Percentiles rank a stretch among this genome's conserved stretches.
Evolutionary conservation across 2,329 filamentous ascomycete genomes (phyloP).

Genomic region (Aspergillus aculeatinus): DNA sequence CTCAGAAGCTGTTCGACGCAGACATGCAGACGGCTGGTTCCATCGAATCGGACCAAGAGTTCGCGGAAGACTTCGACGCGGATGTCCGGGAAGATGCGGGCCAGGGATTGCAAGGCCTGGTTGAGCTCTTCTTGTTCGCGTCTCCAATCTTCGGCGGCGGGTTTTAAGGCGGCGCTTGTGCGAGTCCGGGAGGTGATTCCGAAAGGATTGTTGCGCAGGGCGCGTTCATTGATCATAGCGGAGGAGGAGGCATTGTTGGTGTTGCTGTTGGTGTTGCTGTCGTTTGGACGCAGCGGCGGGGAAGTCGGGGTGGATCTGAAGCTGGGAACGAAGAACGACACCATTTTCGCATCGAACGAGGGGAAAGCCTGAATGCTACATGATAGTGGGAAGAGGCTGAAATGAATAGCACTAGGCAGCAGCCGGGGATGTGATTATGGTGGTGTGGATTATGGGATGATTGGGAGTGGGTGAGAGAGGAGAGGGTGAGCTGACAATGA

Average conservation of each 20-base stretch:
- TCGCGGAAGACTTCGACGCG: constrained; percentile 50
- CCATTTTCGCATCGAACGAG: constrained; percentile 31
- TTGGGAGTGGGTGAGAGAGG: too few relatives aligned
- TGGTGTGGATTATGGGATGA: not conserved
- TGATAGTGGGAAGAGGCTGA: constrained; percentile 21
- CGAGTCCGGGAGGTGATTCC: constrained; percentile 33
- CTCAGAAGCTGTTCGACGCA: constrained; percentile 49
- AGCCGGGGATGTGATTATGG: not conserved
- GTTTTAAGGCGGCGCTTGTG: constrained; percentile 17
- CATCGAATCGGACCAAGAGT: constrained; percentile 47
- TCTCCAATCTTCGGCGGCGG: constrained; percentile 30
- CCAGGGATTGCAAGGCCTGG: constrained; percentile 40
- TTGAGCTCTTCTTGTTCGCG: constrained; percentile 44
- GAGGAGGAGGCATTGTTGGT: constrained; percentile 19
- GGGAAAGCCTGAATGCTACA: constrained; percentile 28
- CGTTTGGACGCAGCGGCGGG: constrained; percentile 27
- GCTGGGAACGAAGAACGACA: constrained; percentile 39
- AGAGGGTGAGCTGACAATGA: too few relatives aligned
- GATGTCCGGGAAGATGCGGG: constrained; percentile 47
- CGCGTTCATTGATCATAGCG: constrained; percentile 41
- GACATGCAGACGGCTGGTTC: constrained; percentile 47
- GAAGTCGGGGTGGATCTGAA: constrained; percentile 33
- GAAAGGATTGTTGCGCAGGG: constrained; percentile 47
- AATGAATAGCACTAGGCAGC: not conserved
- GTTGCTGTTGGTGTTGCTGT: constrained; percentile 16